phyloP scores from a whole-genome alignment of 2,329 filamentous ascomycete genomes.

The Neofusicoccum cordaticola region DNA sequence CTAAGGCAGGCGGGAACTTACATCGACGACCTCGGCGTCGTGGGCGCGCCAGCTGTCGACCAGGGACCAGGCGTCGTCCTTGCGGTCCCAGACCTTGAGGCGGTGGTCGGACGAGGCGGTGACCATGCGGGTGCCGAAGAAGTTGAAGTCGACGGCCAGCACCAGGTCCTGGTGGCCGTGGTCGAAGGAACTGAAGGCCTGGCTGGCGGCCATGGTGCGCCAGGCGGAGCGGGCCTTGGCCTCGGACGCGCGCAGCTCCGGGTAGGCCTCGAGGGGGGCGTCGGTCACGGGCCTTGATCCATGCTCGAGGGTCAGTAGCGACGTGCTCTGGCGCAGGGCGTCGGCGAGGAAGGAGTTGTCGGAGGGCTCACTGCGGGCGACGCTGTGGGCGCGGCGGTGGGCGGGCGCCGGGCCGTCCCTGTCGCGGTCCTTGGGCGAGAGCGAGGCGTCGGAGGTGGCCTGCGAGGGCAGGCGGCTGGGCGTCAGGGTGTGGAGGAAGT shows the following conservation, averaged over 20 bases:
- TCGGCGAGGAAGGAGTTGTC: neutral
- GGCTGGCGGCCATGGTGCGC: slow-evolving; percentile 35
- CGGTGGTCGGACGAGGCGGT: slow-evolving; percentile 90
- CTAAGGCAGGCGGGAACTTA: slow-evolving; percentile 41
- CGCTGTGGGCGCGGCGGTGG: slow-evolving; percentile 10
- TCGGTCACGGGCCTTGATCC: slow-evolving; percentile 1
- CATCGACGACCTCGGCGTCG: slow-evolving; percentile 84
- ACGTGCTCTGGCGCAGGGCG: slow-evolving; percentile 5
- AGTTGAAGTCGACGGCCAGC: slow-evolving; percentile 84
- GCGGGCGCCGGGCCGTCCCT: neutral
- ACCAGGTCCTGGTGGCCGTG: slow-evolving; percentile 79
- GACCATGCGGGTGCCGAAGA: slow-evolving; percentile 86
- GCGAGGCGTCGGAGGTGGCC: slow-evolving; percentile 36
- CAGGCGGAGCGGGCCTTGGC: slow-evolving; percentile 28
- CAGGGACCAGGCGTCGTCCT: slow-evolving; percentile 72
- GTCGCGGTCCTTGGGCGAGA: slow-evolving; percentile 21
- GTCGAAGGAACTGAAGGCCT: slow-evolving; percentile 57
- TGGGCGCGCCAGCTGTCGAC: slow-evolving; percentile 89
- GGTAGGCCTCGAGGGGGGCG: slow-evolving; percentile 6
- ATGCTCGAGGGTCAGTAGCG: slow-evolving; percentile 16
- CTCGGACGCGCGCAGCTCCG: slow-evolving; percentile 14
- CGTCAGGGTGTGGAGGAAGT: slow-evolving; percentile 35
- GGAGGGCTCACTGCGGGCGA: slow-evolving; percentile 7
- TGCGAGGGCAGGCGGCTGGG: slow-evolving; percentile 37
- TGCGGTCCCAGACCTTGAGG: slow-evolving; percentile 85